Evolutionary conservation across 2,329 filamentous ascomycete genomes (phyloP).

Genomic region (Trematosphaeria pertusa): DNA sequence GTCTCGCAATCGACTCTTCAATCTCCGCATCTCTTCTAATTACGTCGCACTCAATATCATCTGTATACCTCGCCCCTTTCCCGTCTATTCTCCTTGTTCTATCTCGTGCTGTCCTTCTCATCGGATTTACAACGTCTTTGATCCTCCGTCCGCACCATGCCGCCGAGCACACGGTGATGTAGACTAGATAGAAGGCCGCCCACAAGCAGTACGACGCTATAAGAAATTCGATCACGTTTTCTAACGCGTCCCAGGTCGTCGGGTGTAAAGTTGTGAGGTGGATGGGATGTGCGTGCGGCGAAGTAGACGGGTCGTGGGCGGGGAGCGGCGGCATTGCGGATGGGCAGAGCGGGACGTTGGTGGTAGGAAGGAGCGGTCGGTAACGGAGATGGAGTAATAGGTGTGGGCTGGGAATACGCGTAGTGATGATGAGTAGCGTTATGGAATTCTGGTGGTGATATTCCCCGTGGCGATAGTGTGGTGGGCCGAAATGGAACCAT

Average conservation of each 20-base stretch:
- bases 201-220: constrained; percentile 12
- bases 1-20: not conserved
- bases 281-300: not conserved
- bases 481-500: no score
- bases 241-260: constrained; percentile 3
- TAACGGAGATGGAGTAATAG: no score
- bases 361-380: no score
- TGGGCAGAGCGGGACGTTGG: no score
- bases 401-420: no score
- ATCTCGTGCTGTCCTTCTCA: not conserved
- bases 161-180: constrained; percentile 9
- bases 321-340: no score
- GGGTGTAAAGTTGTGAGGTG: constrained; percentile 2
- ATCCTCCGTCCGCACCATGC: constrained; percentile 4
- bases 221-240: constrained; percentile 12
- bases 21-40: not conserved
- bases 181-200: constrained; percentile 17
- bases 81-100: not conserved
- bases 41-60: not conserved
- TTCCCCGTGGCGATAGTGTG: no score
- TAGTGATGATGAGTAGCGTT: no score
- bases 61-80: not conserved
- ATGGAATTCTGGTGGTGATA: no score
- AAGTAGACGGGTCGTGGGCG: no score
- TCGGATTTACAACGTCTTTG: not conserved